Conservation (phyloP, 2,329 filamentous ascomycete species). For the Diplodia intermedia region DNA sequence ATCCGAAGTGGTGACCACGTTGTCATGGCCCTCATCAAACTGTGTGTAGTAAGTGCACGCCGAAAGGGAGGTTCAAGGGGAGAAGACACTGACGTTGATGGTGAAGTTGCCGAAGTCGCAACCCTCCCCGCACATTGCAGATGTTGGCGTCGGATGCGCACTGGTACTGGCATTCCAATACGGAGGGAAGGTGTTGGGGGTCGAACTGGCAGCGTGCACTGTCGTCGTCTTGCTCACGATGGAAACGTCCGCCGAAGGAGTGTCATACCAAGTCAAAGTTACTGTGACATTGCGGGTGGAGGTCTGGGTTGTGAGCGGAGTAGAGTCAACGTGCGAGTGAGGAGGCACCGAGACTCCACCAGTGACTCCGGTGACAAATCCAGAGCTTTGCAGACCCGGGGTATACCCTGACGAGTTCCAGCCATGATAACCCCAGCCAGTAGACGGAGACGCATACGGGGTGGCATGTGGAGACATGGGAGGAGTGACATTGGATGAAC, state of each 20-base stretch:
- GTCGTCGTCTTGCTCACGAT: not conserved
- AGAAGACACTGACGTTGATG: constrained; percentile 35
- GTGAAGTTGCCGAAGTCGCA: constrained; percentile 57
- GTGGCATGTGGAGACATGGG: not conserved
- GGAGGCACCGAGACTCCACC: not conserved
- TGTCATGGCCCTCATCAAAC: constrained; percentile 45
- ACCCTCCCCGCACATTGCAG: not conserved
- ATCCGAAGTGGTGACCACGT: constrained; percentile 40
- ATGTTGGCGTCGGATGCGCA: not conserved
- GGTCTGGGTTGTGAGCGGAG: not conserved
- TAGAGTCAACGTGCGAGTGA: not conserved
- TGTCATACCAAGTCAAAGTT: not conserved
- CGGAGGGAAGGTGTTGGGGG: not conserved
- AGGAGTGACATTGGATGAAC: too few relatives aligned
- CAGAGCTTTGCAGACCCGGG: not conserved
- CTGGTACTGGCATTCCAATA: not conserved
- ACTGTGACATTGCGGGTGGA: not conserved
- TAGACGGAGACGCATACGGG: not conserved
- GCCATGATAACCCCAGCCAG: not conserved
- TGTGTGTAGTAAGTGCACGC: constrained; percentile 38
- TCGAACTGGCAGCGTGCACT: not conserved
- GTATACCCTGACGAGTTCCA: not conserved
- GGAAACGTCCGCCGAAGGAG: not conserved
- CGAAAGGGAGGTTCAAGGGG: constrained; percentile 39
- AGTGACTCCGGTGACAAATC: not conserved